These are phyloP conservation scores for Chaetomium olivaceum DNA, from an alignment of 2,329 filamentous ascomycete species.

Conservation along the genomic window DNA sequence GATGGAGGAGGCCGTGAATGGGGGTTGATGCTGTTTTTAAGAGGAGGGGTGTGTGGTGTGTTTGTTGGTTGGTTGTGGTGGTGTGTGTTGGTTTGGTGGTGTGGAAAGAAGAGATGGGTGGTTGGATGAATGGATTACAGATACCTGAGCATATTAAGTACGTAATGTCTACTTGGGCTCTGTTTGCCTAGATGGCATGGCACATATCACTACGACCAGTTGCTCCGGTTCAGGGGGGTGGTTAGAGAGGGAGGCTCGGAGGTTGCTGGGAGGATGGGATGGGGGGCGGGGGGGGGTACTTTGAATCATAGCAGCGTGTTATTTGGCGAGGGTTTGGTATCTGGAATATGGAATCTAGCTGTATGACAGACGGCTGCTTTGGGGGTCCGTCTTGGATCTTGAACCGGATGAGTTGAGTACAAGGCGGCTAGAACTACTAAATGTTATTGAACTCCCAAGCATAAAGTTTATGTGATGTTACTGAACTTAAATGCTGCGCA, in stretches of 20 bases:
- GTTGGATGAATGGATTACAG: background rate
- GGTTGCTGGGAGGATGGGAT: background rate
- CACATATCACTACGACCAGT: background rate
- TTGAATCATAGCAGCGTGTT: constrained; percentile 1
- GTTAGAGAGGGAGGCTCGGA: background rate
- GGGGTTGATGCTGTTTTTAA: background rate
- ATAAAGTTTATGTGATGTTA: background rate
- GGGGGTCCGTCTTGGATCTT: background rate
- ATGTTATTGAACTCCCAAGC: background rate
- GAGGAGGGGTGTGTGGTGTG: background rate
- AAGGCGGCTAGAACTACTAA: background rate
- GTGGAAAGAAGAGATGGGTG: background rate
- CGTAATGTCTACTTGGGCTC: constrained; percentile 32
- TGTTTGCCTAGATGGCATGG: constrained; percentile 8
- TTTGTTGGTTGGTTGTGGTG: background rate
- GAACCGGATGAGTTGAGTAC: background rate
- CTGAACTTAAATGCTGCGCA: no score
- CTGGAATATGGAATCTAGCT: constrained; percentile 7
- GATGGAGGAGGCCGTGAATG: constrained; percentile 5
- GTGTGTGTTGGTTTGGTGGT: background rate
- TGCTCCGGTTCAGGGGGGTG: background rate
- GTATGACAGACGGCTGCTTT: background rate
- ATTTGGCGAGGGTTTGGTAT: background rate
- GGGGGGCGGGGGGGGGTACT: background rate
- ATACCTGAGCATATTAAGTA: constrained; percentile 29